Evolutionary conservation across 2,329 filamentous ascomycete genomes (phyloP).

Genomic region (Clonostachys rhizophaga): DNA sequence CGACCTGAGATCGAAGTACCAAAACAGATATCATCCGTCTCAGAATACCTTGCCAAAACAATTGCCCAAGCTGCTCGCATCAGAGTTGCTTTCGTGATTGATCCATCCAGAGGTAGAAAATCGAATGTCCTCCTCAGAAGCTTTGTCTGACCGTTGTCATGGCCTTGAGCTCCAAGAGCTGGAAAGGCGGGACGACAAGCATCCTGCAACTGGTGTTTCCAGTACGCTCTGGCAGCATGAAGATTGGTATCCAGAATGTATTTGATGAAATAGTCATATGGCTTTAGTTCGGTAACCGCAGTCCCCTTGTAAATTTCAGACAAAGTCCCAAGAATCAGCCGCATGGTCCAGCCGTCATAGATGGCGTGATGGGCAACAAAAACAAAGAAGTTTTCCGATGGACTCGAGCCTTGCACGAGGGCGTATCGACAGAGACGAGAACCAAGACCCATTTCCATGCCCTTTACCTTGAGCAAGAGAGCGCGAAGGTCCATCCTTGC

Average conservation of each 20-base stretch:
- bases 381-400: not conserved
- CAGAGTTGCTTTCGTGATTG: conserved; percentile 10
- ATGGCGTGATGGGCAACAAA: conserved; percentile 4
- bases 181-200: not conserved
- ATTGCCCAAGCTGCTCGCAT: conserved; percentile 20
- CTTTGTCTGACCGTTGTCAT: not conserved
- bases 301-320: not conserved
- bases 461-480: not conserved
- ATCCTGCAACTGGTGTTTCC: conserved; percentile 5
- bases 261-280: conserved; percentile 34
- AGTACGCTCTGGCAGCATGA: conserved; percentile 2
- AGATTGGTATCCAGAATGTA: conserved; percentile 26
- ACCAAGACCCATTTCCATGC: conserved; percentile 3
- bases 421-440: conserved; percentile 6
- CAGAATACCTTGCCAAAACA: conserved; percentile 9
- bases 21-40: conserved; percentile 12
- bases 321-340: conserved; percentile 1
- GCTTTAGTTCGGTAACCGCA: conserved; percentile 1
- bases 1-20: conserved; percentile 14
- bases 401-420: not conserved
- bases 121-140: not conserved
- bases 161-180: conserved; percentile 1
- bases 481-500: not conserved
- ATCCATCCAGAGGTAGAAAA: conserved; percentile 1
- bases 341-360: conserved; percentile 1